These are phyloP conservation scores for Simmondsia chinensis DNA, from an alignment of 148 eudicot species.

Conservation along the genomic window DNA sequence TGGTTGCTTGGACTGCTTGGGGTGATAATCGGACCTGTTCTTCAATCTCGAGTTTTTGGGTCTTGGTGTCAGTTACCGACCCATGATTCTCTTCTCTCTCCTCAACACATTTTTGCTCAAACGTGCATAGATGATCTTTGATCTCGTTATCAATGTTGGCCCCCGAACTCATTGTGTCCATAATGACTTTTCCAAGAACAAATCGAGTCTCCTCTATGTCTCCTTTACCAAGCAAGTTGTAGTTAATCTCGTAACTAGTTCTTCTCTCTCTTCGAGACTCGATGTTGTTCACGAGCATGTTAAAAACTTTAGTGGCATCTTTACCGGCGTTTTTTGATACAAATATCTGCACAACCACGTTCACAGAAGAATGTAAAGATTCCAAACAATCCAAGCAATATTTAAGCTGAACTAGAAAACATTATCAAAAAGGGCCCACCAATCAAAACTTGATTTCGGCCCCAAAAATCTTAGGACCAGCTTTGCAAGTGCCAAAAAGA, in stretches of 20 bases:
- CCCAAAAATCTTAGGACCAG: too few relatives aligned
- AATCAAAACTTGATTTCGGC: too few relatives aligned
- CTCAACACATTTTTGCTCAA: slow-evolving; percentile 10
- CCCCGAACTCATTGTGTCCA: slow-evolving; percentile 33
- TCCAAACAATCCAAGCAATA: background rate
- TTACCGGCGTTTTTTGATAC: slow-evolving; percentile 24
- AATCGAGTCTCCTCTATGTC: slow-evolving; percentile 37
- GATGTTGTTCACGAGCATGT: slow-evolving; percentile 16
- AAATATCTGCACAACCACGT: slow-evolving; percentile 34
- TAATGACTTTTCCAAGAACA: slow-evolving; percentile 54
- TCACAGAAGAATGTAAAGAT: background rate
- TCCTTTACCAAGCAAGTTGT: slow-evolving; percentile 46
- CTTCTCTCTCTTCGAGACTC: slow-evolving; percentile 14
- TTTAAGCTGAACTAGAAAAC: too few relatives aligned
- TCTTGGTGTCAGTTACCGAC: too few relatives aligned
- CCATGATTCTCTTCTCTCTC: too few relatives aligned
- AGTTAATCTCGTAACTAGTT: slow-evolving; percentile 20
- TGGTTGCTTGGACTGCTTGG: too few relatives aligned
- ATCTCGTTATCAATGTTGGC: slow-evolving; percentile 13
- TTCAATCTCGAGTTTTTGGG: too few relatives aligned
- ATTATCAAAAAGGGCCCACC: too few relatives aligned
- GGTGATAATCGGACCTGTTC: too few relatives aligned
- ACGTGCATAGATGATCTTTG: slow-evolving; percentile 4
- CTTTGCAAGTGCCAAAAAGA: too few relatives aligned
- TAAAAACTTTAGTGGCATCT: slow-evolving; percentile 24